These are phyloP conservation scores for Immersiella caudata DNA, from an alignment of 495 filamentous ascomycete genomes.

Conservation along the genomic window DNA sequence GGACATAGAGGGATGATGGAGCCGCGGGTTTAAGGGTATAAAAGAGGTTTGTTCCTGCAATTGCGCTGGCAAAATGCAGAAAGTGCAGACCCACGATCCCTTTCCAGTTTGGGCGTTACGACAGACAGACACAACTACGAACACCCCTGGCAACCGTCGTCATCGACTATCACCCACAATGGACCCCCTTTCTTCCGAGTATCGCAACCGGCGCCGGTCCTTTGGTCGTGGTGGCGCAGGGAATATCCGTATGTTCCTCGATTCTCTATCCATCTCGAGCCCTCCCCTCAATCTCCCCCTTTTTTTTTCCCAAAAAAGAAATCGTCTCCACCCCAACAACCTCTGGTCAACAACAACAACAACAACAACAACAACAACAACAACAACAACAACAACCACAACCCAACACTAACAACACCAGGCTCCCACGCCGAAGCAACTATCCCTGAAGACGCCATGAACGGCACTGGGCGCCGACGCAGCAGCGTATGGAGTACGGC, in stretches of 20 bases:
- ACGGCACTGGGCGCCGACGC: constrained; percentile 16
- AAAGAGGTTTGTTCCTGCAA: not conserved
- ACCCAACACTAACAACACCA: not conserved
- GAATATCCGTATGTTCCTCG: constrained; percentile 26
- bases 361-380: not conserved
- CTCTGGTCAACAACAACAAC: not conserved
- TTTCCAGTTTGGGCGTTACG: not conserved
- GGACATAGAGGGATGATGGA: not conserved
- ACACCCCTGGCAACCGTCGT: not conserved
- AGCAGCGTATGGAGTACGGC: constrained; percentile 25
- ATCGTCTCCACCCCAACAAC: no score
- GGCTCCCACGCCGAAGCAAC: constrained; percentile 12
- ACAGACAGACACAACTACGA: not conserved
- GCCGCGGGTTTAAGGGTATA: not conserved
- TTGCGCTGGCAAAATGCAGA: not conserved
- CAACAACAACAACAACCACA: not conserved
- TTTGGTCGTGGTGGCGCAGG: constrained; percentile 32
- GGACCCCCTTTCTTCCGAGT: constrained; percentile 1
- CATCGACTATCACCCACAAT: not conserved
- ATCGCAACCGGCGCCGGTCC: constrained; percentile 17
- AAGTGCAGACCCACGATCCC: not conserved
- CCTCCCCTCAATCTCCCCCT: not conserved
- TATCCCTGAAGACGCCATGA: not conserved
- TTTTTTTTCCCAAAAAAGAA: not conserved
- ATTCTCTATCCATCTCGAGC: not conserved